Evolutionary conservation across 106 monocot species (phyloP), one percentile per base, ranked within the genome.

Genomic region (Chionographis japonica): DNA sequence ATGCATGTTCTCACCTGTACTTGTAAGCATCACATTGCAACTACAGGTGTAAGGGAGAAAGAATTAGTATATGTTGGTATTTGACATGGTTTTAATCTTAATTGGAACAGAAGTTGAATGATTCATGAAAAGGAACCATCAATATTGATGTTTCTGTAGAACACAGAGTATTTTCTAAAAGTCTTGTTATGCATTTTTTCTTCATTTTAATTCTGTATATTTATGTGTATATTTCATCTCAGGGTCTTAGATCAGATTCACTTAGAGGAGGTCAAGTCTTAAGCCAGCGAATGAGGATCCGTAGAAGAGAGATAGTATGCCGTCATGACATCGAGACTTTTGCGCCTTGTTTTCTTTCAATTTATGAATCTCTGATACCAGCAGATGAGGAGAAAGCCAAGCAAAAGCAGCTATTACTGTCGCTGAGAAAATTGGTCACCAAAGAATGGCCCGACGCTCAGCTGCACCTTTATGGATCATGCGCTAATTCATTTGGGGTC

Each of bases 401-500:
- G 63, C 98, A 93, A 52, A 93, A 68, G 27, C 82, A 93, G 52
- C 60, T 98, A 20, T 63, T 90, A 61, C 41, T 62, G 16, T 79
- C 76, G 14, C 61, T 98, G 58, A 61, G 59, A 56, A 85, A 79
- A 40, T 16, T 98, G 62, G 87, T 98, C 16, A 79, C 54, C 17
- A 79, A 78, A 70, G 93, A 98, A 81, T 98, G 93, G 98, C 85
- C 98, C 37, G 66, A 77, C 76, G 85, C 98, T 59, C 67, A 72
- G 59, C 79, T 98, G 2, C 79, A 87, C 61, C 65, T 93, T 63
- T 98, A 98, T 75, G 98, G 98, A 67, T 98, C 98, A 27, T 98
- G 93, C 84, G 98, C 98, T 46, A 98, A 90, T 74, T 90, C 90
- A 20, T 98, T 98, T 71, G 98, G 87, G 57, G 86, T 85, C 60